phyloP scores from a whole-genome alignment of 2,329 filamentous ascomycete species.

The Paraphoma chrysanthemicola region DNA sequence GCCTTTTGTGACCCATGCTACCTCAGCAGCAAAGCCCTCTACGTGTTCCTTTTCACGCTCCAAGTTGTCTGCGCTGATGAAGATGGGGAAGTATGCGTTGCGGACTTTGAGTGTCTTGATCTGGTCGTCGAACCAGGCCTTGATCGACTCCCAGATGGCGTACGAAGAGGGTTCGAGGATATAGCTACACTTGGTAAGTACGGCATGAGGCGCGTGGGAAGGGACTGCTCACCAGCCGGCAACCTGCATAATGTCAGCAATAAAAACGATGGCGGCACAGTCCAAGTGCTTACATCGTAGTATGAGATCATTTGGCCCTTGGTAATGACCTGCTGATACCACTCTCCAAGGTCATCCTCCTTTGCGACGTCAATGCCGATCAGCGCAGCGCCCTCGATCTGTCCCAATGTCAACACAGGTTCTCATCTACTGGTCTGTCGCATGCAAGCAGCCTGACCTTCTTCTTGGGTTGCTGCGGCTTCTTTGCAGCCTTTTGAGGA shows the following conservation, averaged over 20 bases:
- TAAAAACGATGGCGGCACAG: background rate
- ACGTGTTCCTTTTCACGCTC: constrained; percentile 91
- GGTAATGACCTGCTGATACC: constrained; percentile 97
- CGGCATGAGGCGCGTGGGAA: background rate
- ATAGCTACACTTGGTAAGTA: constrained; percentile 58
- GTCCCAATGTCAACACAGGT: constrained; percentile 28
- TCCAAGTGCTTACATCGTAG: constrained; percentile 82
- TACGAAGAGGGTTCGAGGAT: constrained; percentile 74
- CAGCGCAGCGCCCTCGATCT: constrained; percentile 67
- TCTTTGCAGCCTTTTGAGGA: constrained; percentile 45
- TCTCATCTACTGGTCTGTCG: background rate
- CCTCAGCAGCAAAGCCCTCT: constrained; percentile 93
- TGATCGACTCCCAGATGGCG: constrained; percentile 73
- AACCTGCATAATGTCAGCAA: constrained; percentile 23
- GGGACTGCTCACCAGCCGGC: constrained; percentile 32
- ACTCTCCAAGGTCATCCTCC: constrained; percentile 84
- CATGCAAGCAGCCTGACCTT: constrained; percentile 33
- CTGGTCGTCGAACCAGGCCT: constrained; percentile 63
- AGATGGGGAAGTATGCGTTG: constrained; percentile 96
- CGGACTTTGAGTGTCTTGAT: constrained; percentile 93
- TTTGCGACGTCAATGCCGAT: constrained; percentile 91
- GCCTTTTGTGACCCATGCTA: constrained; percentile 88
- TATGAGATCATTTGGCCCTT: constrained; percentile 99
- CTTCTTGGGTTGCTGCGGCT: constrained; percentile 59
- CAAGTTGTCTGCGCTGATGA: constrained; percentile 81